A percentile compares a stretch with the other conserved stretches of the same genome.
Conservation (phyloP, 352 stramenopile species). For the Globisporangium nodosum region DNA sequence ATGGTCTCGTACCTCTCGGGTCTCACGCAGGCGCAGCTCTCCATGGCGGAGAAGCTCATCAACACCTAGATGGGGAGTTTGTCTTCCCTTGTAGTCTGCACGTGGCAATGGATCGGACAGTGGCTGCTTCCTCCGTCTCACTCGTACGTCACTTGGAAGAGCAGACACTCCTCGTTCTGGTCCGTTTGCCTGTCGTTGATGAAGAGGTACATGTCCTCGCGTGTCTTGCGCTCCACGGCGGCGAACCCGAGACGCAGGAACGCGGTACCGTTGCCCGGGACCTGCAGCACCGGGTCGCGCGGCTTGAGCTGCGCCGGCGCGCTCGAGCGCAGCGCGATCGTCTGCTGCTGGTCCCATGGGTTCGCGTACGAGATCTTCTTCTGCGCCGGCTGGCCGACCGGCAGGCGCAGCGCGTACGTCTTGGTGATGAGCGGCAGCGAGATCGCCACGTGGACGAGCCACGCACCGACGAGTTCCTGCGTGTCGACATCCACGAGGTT, state of each 20-base stretch:
- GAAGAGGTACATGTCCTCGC: conserved; percentile 82
- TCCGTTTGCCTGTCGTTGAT: conserved; percentile 89
- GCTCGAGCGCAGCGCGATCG: conserved; percentile 81
- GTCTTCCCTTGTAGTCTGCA: too few species aligned
- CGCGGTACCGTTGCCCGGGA: conserved; percentile 39
- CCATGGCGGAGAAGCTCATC: conserved; percentile 97
- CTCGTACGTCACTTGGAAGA: conserved; percentile 78
- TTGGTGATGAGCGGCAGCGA: conserved; percentile 85
- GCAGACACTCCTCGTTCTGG: conserved; percentile 91
- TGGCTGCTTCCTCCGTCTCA: conserved; percentile 11
- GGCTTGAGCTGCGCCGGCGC: conserved; percentile 62
- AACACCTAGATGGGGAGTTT: conserved; percentile 51
- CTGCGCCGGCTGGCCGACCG: conserved; percentile 45
- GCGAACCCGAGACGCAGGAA: conserved; percentile 55
- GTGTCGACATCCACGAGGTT: conserved; percentile 89
- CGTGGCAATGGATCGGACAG: too few species aligned
- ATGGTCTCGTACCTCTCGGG: conserved; percentile 98
- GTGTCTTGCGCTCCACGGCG: conserved; percentile 2
- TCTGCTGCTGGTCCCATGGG: conserved; percentile 85
- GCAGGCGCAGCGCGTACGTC: conserved; percentile 87
- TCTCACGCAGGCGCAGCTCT: conserved; percentile 96
- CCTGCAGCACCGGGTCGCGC: conserved; percentile 55
- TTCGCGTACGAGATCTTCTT: conserved; percentile 94
- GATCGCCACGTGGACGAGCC: conserved; percentile 79
- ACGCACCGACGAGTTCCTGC: conserved; percentile 86